Percentiles rank a stretch among this genome's conserved stretches.
Evolutionary conservation across 2,329 filamentous ascomycete genomes (phyloP).

Genomic region (Emmonsiellopsis sp.): DNA sequence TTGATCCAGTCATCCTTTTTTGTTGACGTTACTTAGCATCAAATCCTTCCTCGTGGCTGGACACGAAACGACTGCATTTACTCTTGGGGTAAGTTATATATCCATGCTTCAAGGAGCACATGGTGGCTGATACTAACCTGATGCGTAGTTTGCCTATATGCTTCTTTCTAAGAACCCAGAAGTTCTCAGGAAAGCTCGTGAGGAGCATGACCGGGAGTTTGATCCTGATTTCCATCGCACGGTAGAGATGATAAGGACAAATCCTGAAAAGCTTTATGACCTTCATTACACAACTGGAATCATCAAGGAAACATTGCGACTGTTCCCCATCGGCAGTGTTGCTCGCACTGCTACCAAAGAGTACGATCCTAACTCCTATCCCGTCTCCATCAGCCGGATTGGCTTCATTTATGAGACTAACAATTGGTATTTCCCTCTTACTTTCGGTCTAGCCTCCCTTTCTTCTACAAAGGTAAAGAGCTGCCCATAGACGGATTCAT

Average conservation of each 20-base stretch:
- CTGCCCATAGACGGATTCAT: background rate
- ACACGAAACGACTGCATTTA: constrained; percentile 19
- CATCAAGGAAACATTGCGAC: constrained; percentile 46
- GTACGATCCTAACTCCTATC: background rate
- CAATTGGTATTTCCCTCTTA: background rate
- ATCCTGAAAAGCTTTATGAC: constrained; percentile 37
- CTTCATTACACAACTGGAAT: constrained; percentile 46
- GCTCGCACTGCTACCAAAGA: constrained; percentile 6
- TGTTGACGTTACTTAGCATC: constrained; percentile 10
- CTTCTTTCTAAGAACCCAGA: constrained; percentile 23
- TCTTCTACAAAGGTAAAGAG: background rate
- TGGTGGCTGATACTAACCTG: background rate
- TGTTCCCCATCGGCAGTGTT: constrained; percentile 37
- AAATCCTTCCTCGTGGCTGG: constrained; percentile 33
- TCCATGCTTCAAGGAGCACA: background rate
- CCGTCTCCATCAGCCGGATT: background rate
- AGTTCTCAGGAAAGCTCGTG: constrained; percentile 28
- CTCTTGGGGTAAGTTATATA: constrained; percentile 10
- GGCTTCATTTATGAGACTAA: background rate
- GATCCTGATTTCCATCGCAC: constrained; percentile 32
- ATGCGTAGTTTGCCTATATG: constrained; percentile 1
- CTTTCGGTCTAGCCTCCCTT: background rate
- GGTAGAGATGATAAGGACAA: constrained; percentile 24
- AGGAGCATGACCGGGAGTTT: constrained; percentile 48
- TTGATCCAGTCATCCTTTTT: background rate